A percentile compares a stretch with the other conserved stretches of the same genome.
These are phyloP conservation scores for Tolypocladium sp. DNA, from an alignment of 2,329 filamentous ascomycete genomes.

Conservation along the genomic window DNA sequence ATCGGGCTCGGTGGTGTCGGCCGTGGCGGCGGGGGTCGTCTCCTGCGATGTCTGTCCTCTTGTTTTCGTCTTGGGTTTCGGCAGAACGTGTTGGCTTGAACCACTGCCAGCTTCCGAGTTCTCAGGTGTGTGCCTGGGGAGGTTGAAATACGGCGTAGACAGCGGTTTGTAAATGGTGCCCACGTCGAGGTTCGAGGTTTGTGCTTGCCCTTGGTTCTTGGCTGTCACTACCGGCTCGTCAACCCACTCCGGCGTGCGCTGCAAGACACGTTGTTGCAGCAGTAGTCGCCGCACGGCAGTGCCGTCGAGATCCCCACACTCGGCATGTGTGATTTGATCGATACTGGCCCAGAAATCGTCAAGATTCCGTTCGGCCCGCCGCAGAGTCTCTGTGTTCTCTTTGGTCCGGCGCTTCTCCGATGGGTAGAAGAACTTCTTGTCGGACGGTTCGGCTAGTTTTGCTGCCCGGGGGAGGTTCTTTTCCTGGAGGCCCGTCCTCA, in stretches of 20 bases:
- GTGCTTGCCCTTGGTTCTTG: not conserved
- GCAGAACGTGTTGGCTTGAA: not conserved
- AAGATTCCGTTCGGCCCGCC: not conserved
- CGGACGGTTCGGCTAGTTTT: constrained; percentile 21
- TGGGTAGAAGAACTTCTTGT: constrained; percentile 32
- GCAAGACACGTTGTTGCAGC: constrained; percentile 24
- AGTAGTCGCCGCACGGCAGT: constrained; percentile 13
- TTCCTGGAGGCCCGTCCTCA: constrained; percentile 9
- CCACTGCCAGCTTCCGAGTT: not conserved
- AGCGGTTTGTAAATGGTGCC: constrained; percentile 11
- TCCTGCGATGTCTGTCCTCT: constrained; percentile 3
- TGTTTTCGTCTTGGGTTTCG: constrained; percentile 13
- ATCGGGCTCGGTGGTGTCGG: not conserved
- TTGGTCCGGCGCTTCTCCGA: constrained; percentile 33
- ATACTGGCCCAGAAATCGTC: constrained; percentile 4
- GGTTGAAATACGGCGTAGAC: constrained; percentile 12
- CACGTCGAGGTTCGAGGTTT: not conserved
- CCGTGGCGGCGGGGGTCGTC: not conserved
- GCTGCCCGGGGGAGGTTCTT: constrained; percentile 5
- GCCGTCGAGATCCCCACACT: constrained; percentile 1
- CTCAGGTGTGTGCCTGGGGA: not conserved
- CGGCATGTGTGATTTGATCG: not conserved
- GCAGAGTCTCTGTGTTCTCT: constrained; percentile 22
- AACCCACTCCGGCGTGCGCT: constrained; percentile 38
- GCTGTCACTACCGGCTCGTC: constrained; percentile 23